These are phyloP conservation scores for Trichothecium roseum DNA, from an alignment of 2,329 filamentous ascomycete species.

Conservation along the genomic window DNA sequence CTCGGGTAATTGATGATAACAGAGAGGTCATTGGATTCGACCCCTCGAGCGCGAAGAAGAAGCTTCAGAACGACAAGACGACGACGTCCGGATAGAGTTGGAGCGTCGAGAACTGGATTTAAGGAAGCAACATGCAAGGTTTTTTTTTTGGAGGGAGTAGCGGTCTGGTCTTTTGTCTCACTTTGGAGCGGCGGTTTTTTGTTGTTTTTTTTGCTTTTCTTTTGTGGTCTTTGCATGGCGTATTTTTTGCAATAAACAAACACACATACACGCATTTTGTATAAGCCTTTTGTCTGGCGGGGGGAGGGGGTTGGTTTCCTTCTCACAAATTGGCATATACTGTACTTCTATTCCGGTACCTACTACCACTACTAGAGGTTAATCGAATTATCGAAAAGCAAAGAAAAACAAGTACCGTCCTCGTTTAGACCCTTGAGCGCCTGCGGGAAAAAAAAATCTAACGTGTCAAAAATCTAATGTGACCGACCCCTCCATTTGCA, in stretches of 20 bases:
- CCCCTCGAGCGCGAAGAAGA: slow-evolving; percentile 11
- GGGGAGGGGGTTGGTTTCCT: too few relatives aligned
- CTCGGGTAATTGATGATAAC: slow-evolving; percentile 53
- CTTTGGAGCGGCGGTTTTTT: background rate
- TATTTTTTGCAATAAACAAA: slow-evolving; percentile 1
- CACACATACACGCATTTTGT: too few relatives aligned
- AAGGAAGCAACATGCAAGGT: background rate
- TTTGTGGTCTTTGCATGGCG: background rate
- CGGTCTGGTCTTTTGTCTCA: background rate
- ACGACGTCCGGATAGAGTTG: too few relatives aligned
- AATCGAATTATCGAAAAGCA: background rate
- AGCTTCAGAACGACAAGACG: slow-evolving; percentile 7
- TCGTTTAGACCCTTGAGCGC: too few relatives aligned
- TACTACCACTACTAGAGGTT: background rate
- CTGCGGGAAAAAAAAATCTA: too few relatives aligned
- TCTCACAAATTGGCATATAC: background rate
- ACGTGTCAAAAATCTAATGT: too few relatives aligned
- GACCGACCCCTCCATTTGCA: too few relatives aligned
- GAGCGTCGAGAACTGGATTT: background rate
- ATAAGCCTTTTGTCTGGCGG: too few relatives aligned
- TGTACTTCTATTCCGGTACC: background rate
- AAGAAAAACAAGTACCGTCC: too few relatives aligned
- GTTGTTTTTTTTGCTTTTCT: too few relatives aligned
- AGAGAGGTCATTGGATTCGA: slow-evolving; percentile 48
- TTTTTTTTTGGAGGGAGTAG: background rate